A percentile compares a stretch with the other conserved stretches of the same genome.
Evolutionary conservation across 2,329 filamentous ascomycete genomes (phyloP).

Genomic region (Septoria linicola): DNA sequence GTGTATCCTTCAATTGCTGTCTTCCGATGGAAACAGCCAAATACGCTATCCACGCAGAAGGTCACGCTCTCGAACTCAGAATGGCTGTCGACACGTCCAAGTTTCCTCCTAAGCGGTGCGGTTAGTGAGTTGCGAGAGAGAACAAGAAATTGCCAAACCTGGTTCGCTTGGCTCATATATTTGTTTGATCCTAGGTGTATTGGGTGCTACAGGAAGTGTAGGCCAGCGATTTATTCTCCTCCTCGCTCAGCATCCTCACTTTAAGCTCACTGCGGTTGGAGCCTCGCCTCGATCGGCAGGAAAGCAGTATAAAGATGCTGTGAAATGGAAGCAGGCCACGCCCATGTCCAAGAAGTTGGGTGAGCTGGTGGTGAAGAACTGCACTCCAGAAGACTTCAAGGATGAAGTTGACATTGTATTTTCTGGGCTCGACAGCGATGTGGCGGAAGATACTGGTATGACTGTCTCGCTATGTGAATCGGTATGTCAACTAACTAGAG

Average conservation of each 20-base stretch:
- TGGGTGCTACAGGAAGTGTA: conserved; percentile 90
- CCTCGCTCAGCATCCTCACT: conserved; percentile 80
- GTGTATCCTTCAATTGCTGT: not conserved
- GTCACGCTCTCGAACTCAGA: conserved; percentile 24
- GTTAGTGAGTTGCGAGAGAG: conserved; percentile 40
- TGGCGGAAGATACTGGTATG: conserved; percentile 84
- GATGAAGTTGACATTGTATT: conserved; percentile 88
- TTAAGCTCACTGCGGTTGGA: conserved; percentile 83
- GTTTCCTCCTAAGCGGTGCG: conserved; percentile 55
- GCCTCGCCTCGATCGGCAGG: conserved; percentile 86
- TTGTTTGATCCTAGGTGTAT: conserved; percentile 53
- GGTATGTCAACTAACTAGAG: conserved; percentile 7
- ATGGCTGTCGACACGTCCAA: conserved; percentile 34
- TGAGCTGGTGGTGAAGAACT: conserved; percentile 81
- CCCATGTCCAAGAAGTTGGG: conserved; percentile 75
- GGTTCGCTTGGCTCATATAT: not conserved
- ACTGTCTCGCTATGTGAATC: not conserved
- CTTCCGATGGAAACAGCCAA: conserved; percentile 26
- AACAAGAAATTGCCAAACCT: conserved; percentile 10
- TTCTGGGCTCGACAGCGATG: conserved; percentile 86
- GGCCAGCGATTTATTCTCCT: conserved; percentile 94
- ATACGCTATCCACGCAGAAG: conserved; percentile 21
- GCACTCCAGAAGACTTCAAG: conserved; percentile 74
- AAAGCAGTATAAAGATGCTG: conserved; percentile 92
- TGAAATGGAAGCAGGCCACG: conserved; percentile 87